These are phyloP conservation scores for Phyllosticta capitalensis DNA, from an alignment of 2,329 filamentous ascomycete genomes.

Conservation along the genomic window DNA sequence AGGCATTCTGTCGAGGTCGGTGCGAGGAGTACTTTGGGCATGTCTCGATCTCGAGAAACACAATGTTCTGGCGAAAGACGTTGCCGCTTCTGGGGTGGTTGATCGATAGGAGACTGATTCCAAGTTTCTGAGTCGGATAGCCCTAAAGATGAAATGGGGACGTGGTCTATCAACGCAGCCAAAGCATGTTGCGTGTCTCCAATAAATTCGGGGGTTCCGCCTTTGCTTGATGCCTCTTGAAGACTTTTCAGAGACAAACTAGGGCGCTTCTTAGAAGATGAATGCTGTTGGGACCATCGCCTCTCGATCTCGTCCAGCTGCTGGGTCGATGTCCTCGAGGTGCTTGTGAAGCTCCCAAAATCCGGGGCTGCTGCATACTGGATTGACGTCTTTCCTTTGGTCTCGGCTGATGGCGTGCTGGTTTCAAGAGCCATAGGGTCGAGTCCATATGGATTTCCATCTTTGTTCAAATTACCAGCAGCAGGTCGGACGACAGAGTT, in stretches of 20 bases:
- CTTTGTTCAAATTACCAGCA: background rate
- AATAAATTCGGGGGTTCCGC: conserved; percentile 18
- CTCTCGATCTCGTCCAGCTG: background rate
- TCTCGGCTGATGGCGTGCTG: background rate
- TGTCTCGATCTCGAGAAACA: background rate
- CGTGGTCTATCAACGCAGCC: conserved; percentile 33
- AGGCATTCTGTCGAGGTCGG: background rate
- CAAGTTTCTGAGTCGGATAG: background rate
- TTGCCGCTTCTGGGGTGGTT: background rate
- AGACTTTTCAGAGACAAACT: background rate
- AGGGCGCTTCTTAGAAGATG: background rate
- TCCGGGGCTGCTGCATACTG: conserved; percentile 3
- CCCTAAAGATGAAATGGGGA: conserved; percentile 12
- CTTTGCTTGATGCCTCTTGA: background rate
- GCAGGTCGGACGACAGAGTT: background rate
- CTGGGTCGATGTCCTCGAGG: background rate
- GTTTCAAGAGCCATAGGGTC: background rate
- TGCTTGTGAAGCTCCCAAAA: conserved; percentile 4
- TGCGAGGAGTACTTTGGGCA: background rate
- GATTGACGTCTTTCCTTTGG: background rate
- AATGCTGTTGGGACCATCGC: background rate
- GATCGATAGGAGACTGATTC: background rate
- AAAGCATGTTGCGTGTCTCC: conserved; percentile 37
- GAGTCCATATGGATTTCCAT: background rate
- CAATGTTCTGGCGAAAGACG: background rate